phyloP scores from a whole-genome alignment of 2,329 filamentous ascomycete genomes.

The Aspergillus intermedius region DNA sequence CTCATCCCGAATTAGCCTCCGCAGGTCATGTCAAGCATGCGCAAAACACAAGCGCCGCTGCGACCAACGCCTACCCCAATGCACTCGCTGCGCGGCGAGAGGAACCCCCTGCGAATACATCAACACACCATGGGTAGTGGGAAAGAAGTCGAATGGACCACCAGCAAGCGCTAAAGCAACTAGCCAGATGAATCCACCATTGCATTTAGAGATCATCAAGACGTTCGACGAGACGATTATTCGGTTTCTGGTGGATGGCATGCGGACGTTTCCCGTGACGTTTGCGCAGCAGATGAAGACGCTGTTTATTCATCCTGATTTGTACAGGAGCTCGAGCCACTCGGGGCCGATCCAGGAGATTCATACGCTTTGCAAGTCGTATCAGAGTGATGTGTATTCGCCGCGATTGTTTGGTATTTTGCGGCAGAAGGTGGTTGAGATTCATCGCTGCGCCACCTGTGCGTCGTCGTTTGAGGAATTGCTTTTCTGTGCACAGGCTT shows the following conservation, averaged over 20 bases:
- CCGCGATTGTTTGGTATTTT: constrained; percentile 3
- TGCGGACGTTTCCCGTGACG: constrained; percentile 10
- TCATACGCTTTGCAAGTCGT: constrained; percentile 14
- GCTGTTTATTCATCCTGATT: constrained; percentile 19
- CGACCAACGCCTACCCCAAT: constrained; percentile 19
- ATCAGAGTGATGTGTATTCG: constrained; percentile 4
- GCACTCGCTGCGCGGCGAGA: constrained; percentile 17
- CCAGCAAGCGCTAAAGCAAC: not conserved
- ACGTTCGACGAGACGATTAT: constrained; percentile 14
- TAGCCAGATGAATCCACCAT: constrained; percentile 6
- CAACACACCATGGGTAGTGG: constrained; percentile 15
- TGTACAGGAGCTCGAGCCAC: constrained; percentile 8
- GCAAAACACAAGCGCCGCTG: constrained; percentile 22
- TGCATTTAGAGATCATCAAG: constrained; percentile 19
- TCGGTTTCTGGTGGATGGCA: constrained; percentile 14
- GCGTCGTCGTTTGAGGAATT: constrained; percentile 17
- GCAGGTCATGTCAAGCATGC: constrained; percentile 23
- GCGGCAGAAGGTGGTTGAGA: constrained; percentile 7
- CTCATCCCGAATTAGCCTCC: constrained; percentile 6
- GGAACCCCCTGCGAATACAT: constrained; percentile 19
- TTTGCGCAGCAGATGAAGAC: constrained; percentile 17
- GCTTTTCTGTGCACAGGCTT: constrained; percentile 17
- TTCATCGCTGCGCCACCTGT: constrained; percentile 8
- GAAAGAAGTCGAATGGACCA: not conserved
- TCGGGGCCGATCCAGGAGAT: constrained; percentile 12